A percentile compares a stretch with the other conserved stretches of the same genome.
These are phyloP conservation scores for Trypanosoma caninum DNA, from an alignment of 208 protist species.

Conservation along the genomic window DNA sequence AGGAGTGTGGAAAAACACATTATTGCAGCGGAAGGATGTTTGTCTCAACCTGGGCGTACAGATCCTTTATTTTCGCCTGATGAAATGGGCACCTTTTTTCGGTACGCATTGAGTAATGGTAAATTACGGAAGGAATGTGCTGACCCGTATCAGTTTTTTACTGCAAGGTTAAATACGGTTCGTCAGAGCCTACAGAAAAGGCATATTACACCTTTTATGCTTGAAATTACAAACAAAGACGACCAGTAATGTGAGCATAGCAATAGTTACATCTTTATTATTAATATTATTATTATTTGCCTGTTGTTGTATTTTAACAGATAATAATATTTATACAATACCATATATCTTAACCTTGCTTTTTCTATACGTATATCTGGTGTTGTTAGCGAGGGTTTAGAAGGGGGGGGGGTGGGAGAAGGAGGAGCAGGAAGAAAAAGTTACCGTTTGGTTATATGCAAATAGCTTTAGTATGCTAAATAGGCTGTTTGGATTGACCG, in stretches of 20 bases:
- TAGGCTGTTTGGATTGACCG: not conserved
- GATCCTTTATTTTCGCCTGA: constrained; percentile 18
- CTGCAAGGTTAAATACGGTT: constrained; percentile 30
- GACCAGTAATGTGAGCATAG: not conserved
- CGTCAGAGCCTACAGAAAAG: constrained; percentile 15
- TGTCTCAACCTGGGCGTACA: not conserved
- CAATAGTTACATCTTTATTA: not conserved
- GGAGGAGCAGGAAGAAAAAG: too few species aligned
- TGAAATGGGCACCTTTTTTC: constrained; percentile 45
- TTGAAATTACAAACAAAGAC: constrained; percentile 4
- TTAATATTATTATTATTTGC: not conserved
- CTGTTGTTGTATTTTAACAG: constrained; percentile 3
- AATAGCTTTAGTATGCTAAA: not conserved
- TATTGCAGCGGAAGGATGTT: not conserved
- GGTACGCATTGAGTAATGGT: constrained; percentile 75
- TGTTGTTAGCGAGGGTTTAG: not conserved
- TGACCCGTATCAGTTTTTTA: constrained; percentile 70
- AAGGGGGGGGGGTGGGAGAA: too few species aligned
- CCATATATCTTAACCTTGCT: too few species aligned
- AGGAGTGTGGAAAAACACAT: not conserved
- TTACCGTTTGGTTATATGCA: too few species aligned
- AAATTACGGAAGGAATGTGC: constrained; percentile 74
- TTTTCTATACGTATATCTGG: too few species aligned
- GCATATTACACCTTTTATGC: too few species aligned
- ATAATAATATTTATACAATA: not conserved